phyloP scores from a whole-genome alignment of 805 yeast genomes.

The Starmerella stigmatis region DNA sequence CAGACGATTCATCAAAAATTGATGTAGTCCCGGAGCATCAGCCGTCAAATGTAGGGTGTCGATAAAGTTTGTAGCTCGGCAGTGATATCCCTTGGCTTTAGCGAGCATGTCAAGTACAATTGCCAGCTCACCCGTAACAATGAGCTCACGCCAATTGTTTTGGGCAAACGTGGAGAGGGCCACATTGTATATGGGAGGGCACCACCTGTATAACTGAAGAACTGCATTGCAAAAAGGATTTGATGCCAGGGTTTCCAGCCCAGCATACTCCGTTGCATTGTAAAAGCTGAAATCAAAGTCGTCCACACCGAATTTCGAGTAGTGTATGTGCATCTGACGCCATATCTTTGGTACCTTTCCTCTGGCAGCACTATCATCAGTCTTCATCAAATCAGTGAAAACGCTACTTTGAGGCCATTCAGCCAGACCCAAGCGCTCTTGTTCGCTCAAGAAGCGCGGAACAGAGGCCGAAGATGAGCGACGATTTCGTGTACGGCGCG shows the following conservation, averaged over 20 bases:
- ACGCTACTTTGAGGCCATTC: constrained; percentile 21
- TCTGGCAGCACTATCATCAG: constrained; percentile 13
- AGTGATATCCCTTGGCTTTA: constrained; percentile 67
- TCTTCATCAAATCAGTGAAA: constrained; percentile 12
- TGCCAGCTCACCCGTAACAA: constrained; percentile 67
- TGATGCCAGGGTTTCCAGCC: constrained; percentile 79
- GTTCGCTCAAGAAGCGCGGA: constrained; percentile 48
- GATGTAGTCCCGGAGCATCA: constrained; percentile 2
- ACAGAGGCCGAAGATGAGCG: constrained; percentile 30
- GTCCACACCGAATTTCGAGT: constrained; percentile 83
- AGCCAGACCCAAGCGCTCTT: constrained; percentile 29
- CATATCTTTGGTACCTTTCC: constrained; percentile 62
- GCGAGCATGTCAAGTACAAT: constrained; percentile 84
- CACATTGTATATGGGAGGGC: constrained; percentile 60
- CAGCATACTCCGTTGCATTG: constrained; percentile 64
- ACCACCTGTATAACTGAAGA: constrained; percentile 68
- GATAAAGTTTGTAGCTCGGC: constrained; percentile 73
- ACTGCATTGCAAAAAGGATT: constrained; percentile 70
- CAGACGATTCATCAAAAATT: neutral
- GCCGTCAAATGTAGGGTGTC: constrained; percentile 34
- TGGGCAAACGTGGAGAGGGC: constrained; percentile 46
- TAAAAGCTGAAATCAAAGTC: constrained; percentile 86
- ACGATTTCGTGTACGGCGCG: constrained; percentile 7
- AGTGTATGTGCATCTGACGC: constrained; percentile 61
- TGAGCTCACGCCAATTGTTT: constrained; percentile 31